Percentiles rank a stretch among this genome's conserved stretches.
phyloP scores from a whole-genome alignment of 2,329 filamentous ascomycete genomes.

The Trichoderma asperellum region DNA sequence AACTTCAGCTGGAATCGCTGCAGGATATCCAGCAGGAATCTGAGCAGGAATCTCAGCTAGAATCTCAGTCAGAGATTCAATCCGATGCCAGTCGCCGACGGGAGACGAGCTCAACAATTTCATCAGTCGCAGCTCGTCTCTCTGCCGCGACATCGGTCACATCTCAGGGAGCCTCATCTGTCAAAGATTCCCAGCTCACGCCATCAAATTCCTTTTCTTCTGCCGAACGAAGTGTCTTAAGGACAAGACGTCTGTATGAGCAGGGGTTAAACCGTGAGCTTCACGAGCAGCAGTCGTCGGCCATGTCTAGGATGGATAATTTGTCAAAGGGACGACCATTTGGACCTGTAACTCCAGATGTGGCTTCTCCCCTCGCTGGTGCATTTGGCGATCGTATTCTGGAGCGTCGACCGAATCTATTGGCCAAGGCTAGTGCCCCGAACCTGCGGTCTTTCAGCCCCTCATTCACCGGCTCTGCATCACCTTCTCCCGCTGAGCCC shows the following conservation, averaged over 20 bases:
- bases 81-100: conserved; percentile 73
- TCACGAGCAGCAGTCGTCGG: conserved; percentile 77
- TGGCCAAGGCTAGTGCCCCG: conserved; percentile 66
- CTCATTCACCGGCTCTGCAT: conserved; percentile 41
- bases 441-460: conserved; percentile 66
- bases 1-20: conserved; percentile 49
- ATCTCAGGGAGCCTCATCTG: conserved; percentile 63
- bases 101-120: conserved; percentile 85
- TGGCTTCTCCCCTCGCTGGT: conserved; percentile 51
- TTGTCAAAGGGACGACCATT: conserved; percentile 66
- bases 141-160: conserved; percentile 88
- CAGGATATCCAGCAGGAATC: conserved; percentile 54
- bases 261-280: conserved; percentile 78
- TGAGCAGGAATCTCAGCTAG: conserved; percentile 6
- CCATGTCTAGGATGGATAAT: conserved; percentile 78
- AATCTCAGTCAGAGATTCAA: conserved; percentile 49
- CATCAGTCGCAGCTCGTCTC: conserved; percentile 64
- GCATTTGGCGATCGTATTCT: conserved; percentile 52
- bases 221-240: conserved; percentile 68
- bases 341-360: conserved; percentile 56
- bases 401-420: conserved; percentile 48
- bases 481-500: conserved; percentile 37
- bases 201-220: conserved; percentile 46
- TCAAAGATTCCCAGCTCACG: conserved; percentile 55
- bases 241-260: conserved; percentile 79